Evolutionary conservation across 2,329 filamentous ascomycete genomes (phyloP).

Genomic region (Botrytis sinoallii): DNA sequence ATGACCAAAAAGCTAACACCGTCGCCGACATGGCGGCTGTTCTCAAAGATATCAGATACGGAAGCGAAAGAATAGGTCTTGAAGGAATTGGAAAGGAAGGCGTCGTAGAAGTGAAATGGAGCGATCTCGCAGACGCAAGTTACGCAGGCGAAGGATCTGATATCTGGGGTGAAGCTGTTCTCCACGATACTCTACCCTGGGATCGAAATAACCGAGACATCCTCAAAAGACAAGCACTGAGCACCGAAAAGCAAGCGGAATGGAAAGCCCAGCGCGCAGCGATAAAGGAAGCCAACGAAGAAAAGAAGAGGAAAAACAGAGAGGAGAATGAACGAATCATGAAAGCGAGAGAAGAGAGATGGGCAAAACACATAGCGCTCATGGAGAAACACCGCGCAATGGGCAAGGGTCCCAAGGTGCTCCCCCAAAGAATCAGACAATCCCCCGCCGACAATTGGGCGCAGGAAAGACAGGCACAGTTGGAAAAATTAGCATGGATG

Average conservation of each 20-base stretch:
- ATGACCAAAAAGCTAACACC: conserved; percentile 58
- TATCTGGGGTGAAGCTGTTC: conserved; percentile 38
- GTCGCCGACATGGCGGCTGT: conserved; percentile 60
- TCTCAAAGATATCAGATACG: conserved; percentile 12
- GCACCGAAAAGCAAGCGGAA: conserved; percentile 5
- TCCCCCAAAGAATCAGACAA: background rate
- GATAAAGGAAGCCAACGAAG: background rate
- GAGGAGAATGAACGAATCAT: background rate
- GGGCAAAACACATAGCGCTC: conserved; percentile 7
- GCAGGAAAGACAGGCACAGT: background rate
- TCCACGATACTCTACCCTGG: conserved; percentile 23
- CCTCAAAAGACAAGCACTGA: background rate
- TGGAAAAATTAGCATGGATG: conserved; percentile 11
- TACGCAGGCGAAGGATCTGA: conserved; percentile 33
- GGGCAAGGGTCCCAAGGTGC: background rate
- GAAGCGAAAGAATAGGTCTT: conserved; percentile 18
- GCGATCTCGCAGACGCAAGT: conserved; percentile 39
- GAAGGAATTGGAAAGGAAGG: conserved; percentile 8
- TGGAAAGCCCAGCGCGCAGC: background rate
- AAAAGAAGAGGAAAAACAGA: conserved; percentile 3
- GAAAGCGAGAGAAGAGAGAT: background rate
- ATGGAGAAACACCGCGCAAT: conserved; percentile 3
- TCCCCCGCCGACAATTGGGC: background rate
- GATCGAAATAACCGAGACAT: background rate
- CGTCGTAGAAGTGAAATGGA: conserved; percentile 37